phyloP scores from a whole-genome alignment of 2,329 filamentous ascomycete genomes.

The Neofusicoccum cordaticola region DNA sequence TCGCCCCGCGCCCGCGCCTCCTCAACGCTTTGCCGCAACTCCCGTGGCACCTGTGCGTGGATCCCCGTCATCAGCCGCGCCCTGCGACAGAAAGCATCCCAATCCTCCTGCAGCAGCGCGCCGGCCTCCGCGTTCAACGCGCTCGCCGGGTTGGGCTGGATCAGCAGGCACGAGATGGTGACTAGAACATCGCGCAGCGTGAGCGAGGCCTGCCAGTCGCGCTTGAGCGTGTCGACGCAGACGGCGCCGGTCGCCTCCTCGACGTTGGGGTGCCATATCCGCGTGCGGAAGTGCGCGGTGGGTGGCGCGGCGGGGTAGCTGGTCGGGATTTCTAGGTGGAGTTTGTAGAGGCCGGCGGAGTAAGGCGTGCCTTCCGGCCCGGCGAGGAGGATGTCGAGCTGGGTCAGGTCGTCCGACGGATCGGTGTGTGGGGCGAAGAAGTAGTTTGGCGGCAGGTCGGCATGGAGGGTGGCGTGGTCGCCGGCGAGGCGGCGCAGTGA shows the following conservation, averaged over 20 bases:
- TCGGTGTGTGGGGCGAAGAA: slow-evolving; percentile 48
- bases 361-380: slow-evolving; percentile 62
- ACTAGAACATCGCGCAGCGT: slow-evolving; percentile 59
- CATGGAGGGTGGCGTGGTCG: slow-evolving; percentile 58
- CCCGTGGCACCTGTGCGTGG: slow-evolving; percentile 54
- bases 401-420: slow-evolving; percentile 49
- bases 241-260: slow-evolving; percentile 61
- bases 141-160: slow-evolving; percentile 63
- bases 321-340: slow-evolving; percentile 59
- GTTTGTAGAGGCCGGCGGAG: slow-evolving; percentile 55
- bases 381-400: slow-evolving; percentile 57
- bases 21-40: slow-evolving; percentile 43
- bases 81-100: slow-evolving; percentile 54
- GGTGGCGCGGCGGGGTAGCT: slow-evolving; percentile 54
- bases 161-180: slow-evolving; percentile 60
- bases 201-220: slow-evolving; percentile 59
- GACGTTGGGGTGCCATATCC: slow-evolving; percentile 64
- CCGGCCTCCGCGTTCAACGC: slow-evolving; percentile 62
- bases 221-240: slow-evolving; percentile 63
- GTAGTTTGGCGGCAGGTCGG: slow-evolving; percentile 60
- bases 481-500: slow-evolving; percentile 57
- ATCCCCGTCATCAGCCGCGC: slow-evolving; percentile 62
- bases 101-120: slow-evolving; percentile 58
- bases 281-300: slow-evolving; percentile 59
- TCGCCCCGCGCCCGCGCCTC: slow-evolving; percentile 57